These are phyloP conservation scores for Omphalotus olearius DNA, from an alignment of 1,284 basidiomycete genomes.

Conservation along the genomic window DNA sequence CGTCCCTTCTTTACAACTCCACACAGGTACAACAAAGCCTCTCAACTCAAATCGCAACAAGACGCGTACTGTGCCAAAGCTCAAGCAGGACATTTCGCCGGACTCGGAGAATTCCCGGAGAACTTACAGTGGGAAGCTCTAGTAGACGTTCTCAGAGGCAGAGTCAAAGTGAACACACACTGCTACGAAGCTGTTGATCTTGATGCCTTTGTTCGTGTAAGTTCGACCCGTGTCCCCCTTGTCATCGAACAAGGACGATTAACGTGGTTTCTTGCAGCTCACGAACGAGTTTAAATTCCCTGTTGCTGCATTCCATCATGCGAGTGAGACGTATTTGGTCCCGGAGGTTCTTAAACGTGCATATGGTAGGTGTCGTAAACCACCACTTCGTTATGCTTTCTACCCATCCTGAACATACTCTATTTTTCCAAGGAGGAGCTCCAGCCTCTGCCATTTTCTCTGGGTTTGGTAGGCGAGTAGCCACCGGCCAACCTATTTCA, in stretches of 20 bases:
- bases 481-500: neutral
- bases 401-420: neutral
- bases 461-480: constrained; percentile 5
- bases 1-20: neutral
- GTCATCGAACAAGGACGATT: neutral
- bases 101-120: constrained; percentile 62
- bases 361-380: constrained; percentile 32
- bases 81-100: constrained; percentile 54
- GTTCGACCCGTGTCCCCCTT: constrained; percentile 16
- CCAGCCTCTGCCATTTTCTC: constrained; percentile 10
- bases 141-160: constrained; percentile 66
- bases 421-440: neutral
- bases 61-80: constrained; percentile 68
- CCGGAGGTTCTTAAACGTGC: constrained; percentile 54
- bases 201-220: constrained; percentile 52
- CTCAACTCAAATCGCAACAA: constrained; percentile 69
- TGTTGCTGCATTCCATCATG: constrained; percentile 61
- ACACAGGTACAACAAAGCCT: constrained; percentile 64
- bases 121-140: constrained; percentile 68
- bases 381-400: neutral
- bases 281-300: constrained; percentile 64
- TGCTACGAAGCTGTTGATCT: constrained; percentile 67
- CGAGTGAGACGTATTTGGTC: constrained; percentile 61
- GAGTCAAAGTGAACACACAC: constrained; percentile 43
- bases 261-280: constrained; percentile 30